Base-by-base conservation (phyloP, 192 early-diverging fungal genomes). In the Mortierella hygrophila region DNA sequence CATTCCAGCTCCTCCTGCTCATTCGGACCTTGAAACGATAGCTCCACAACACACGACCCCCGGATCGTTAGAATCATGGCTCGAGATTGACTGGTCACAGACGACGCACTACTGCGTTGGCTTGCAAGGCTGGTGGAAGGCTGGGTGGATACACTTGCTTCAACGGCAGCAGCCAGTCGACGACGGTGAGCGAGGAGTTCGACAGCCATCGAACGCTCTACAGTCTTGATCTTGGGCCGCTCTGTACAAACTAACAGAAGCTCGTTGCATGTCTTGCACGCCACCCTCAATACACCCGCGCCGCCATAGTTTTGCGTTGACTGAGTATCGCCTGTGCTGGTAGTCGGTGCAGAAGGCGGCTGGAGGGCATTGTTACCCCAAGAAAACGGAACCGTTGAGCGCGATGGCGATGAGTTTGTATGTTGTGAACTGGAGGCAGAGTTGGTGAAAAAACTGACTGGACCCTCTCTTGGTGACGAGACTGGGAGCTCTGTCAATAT, bases 181-280 rank as follows among this genome's bases (percentile, higher is more conserved):
- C 70, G 65, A 3, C 75, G 68, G 37, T 82, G 76, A 26, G 40
- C 5, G 0, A 77, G 42, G 40, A 82, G 15, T 13, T 76, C 68
- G 6, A 55, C 37, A 7, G 81, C 81, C 81, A 82, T 82, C 9
- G 75, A 77, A 20, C 72, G 71, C 13, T 71, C 52, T 4, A 82
- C 55, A 29, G 41, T 44, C 70, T 72, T 72, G 75, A 82, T 82
- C 23, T 63, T 72, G 16, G 81, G 81, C 16, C 57, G 21, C 41
- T 57, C 75, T 11, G 81, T 47, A 41, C 74, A 77, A 1, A 69
- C 35, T 13, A 82, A 63, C 7, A 82, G 16, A 0, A 40, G 60
- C 21, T 77, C 54, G 49, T 20, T 37, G 70, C 81, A 82, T 0
- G 55, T 44, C 70, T 77, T 82, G 57, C 81, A 82, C 21, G 26